Conservation (phyloP, 257 asterid genomes). For the Solanum corneliomulleri region DNA sequence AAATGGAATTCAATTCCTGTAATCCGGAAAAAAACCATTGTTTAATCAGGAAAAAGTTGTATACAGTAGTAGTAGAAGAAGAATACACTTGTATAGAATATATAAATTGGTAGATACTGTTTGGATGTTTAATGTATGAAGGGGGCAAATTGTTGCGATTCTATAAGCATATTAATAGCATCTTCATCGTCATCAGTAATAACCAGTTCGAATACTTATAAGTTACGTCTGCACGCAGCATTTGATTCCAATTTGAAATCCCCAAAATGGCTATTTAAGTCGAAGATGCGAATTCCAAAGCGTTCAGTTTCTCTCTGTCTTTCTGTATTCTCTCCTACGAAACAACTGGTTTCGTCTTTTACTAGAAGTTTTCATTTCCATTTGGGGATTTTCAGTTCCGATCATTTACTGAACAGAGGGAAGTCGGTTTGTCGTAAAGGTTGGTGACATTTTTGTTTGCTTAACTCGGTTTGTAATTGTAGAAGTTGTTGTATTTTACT, state of each 20-base stretch:
- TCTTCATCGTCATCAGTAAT: neutral
- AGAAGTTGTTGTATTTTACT: neutral
- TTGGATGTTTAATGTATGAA: neutral
- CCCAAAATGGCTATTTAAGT: slow-evolving; percentile 40
- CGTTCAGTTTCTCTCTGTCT: slow-evolving; percentile 42
- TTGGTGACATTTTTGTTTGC: slow-evolving; percentile 1
- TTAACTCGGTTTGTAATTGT: neutral
- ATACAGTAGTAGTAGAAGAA: neutral
- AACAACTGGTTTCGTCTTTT: slow-evolving; percentile 4
- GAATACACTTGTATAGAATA: neutral
- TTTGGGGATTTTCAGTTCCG: slow-evolving; percentile 18
- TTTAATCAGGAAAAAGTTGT: neutral
- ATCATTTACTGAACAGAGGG: slow-evolving; percentile 22
- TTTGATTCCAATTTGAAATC: slow-evolving; percentile 1
- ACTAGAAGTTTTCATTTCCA: slow-evolving; percentile 28
- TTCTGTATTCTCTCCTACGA: slow-evolving; percentile 17
- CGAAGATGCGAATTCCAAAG: slow-evolving; percentile 56
- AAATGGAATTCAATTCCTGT: neutral
- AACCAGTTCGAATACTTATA: neutral
- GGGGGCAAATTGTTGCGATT: neutral
- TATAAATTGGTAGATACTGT: neutral
- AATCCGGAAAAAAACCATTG: neutral
- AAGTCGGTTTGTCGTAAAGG: slow-evolving; percentile 29
- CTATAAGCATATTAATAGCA: neutral
- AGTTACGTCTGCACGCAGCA: neutral